These are phyloP conservation scores for Oemleria cerasiformis DNA, from an alignment of 306 rosid species.

Conservation along the genomic window DNA sequence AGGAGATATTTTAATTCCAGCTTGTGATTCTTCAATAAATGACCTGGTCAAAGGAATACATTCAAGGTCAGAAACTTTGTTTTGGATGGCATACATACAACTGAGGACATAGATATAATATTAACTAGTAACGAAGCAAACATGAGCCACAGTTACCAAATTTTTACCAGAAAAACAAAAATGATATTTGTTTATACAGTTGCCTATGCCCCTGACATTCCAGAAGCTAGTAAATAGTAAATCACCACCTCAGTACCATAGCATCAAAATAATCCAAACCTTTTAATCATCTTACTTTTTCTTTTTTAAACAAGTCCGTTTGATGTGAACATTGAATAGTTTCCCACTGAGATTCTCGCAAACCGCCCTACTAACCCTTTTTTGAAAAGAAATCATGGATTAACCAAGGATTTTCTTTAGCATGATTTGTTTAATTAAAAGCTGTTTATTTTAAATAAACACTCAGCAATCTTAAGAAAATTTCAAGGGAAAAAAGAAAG, in stretches of 20 bases:
- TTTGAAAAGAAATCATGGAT: no score
- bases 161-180: not conserved
- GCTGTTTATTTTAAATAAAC: not conserved
- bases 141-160: not conserved
- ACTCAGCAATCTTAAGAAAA: not conserved
- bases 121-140: not conserved
- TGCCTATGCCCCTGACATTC: not conserved
- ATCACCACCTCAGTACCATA: not conserved
- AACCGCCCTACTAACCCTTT: no score
- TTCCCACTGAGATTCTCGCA: no score
- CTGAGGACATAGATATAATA: constrained; percentile 11
- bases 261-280: not conserved
- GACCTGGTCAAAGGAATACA: constrained; percentile 57
- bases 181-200: not conserved
- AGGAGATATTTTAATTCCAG: constrained; percentile 98
- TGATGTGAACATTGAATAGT: no score
- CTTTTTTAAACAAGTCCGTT: no score
- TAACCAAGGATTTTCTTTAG: no score
- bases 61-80: constrained; percentile 23
- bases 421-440: not conserved
- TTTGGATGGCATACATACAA: constrained; percentile 20
- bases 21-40: constrained; percentile 94
- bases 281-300: not conserved
- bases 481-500: not conserved
- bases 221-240: not conserved